Evolutionary conservation across 768 basidiomycete species (phyloP).

Genomic region (Kondoa malvinella): DNA sequence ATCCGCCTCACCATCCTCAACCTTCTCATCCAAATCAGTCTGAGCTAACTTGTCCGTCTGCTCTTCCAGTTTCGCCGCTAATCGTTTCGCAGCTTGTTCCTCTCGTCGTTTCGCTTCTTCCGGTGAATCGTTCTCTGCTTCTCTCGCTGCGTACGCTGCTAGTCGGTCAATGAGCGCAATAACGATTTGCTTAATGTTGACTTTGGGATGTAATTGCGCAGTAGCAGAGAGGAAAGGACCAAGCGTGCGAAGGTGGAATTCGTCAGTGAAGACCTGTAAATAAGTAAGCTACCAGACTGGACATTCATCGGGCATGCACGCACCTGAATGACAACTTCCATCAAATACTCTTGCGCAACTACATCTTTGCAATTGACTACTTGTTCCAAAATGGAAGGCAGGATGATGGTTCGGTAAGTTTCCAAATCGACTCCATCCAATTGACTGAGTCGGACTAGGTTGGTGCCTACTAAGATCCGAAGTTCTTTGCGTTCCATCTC

Average conservation of each 20-base stretch:
- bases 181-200: conserved; percentile 96
- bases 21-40: conserved; percentile 1
- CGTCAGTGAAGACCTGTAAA: conserved; percentile 81
- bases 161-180: conserved; percentile 92
- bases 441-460: conserved; percentile 84
- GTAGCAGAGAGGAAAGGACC: conserved; percentile 90
- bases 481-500: conserved; percentile 90
- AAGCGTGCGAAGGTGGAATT: conserved; percentile 92
- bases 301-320: conserved; percentile 20
- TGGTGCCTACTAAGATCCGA: conserved; percentile 91
- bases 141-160: conserved; percentile 86
- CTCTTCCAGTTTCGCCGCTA: conserved; percentile 67
- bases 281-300: neutral
- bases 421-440: conserved; percentile 91
- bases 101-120: conserved; percentile 74
- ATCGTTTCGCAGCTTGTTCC: conserved; percentile 71
- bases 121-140: conserved; percentile 89
- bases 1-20: conserved; percentile 22
- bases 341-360: conserved; percentile 95
- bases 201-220: conserved; percentile 88
- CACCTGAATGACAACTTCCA: conserved; percentile 99
- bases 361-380: conserved; percentile 97
- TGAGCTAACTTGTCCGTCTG: conserved; percentile 32
- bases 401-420: conserved; percentile 67
- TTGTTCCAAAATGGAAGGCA: conserved; percentile 87